Conservation (phyloP, 345 rosid species). For the Brassica nigra region DNA sequence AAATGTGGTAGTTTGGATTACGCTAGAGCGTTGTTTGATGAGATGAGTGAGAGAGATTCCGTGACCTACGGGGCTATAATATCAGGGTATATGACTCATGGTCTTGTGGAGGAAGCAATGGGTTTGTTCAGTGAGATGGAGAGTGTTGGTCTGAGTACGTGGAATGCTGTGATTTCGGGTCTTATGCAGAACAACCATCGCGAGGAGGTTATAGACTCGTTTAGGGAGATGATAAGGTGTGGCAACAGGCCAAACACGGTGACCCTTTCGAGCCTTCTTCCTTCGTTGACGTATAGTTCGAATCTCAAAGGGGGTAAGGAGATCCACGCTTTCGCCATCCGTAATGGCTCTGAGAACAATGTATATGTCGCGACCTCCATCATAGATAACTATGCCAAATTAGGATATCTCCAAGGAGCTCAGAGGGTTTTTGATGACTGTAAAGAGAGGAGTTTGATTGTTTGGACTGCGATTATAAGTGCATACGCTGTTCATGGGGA, state of each 20-base stretch:
- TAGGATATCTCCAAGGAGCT: constrained; percentile 66
- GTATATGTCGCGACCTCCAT: constrained; percentile 71
- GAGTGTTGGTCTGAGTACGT: constrained; percentile 53
- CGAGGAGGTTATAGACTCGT: constrained; percentile 49
- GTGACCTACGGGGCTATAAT: constrained; percentile 67
- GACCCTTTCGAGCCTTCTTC: constrained; percentile 71
- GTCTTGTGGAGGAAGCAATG: constrained; percentile 62
- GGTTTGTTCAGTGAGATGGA: constrained; percentile 54
- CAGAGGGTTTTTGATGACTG: constrained; percentile 57
- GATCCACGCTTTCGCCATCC: constrained; percentile 66
- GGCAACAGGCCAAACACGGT: constrained; percentile 63
- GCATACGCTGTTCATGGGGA: constrained; percentile 80
- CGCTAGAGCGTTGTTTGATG: constrained; percentile 70
- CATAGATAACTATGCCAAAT: constrained; percentile 71
- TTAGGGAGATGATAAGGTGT: constrained; percentile 59
- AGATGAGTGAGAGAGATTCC: constrained; percentile 66
- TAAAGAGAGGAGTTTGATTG: constrained; percentile 60
- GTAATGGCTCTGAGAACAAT: constrained; percentile 50
- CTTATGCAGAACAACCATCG: constrained; percentile 67
- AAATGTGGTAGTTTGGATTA: constrained; percentile 80
- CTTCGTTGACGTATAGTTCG: constrained; percentile 54
- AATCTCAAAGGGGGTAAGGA: constrained; percentile 77
- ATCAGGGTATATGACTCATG: constrained; percentile 74
- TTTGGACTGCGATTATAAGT: constrained; percentile 86
- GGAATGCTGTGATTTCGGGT: constrained; percentile 87